These are phyloP conservation scores for Mycena filopes DNA, from an alignment of 768 basidiomycete species.

Conservation along the genomic window DNA sequence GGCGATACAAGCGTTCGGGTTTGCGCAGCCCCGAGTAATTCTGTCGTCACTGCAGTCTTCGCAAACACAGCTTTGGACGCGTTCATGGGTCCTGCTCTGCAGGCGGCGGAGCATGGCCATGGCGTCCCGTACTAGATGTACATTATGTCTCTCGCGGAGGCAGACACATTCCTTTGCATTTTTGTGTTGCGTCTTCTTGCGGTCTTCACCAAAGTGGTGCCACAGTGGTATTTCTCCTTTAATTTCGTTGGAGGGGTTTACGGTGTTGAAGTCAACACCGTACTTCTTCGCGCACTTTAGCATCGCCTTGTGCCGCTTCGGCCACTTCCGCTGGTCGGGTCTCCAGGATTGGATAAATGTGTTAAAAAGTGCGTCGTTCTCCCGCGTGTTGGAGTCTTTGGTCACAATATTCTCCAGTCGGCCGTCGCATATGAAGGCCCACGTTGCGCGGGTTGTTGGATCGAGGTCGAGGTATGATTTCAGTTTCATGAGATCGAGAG, in stretches of 20 bases:
- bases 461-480: slow-evolving; percentile 18
- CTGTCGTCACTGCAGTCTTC: neutral
- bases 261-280: neutral
- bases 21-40: neutral
- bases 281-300: neutral
- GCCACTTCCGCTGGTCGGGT: neutral
- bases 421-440: slow-evolving; percentile 7
- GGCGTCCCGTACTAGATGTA: neutral
- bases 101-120: neutral
- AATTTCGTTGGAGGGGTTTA: neutral
- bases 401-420: neutral
- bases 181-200: neutral
- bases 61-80: neutral
- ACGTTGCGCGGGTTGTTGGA: neutral
- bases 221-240: neutral
- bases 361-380: neutral
- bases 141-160: neutral
- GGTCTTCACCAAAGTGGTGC: neutral
- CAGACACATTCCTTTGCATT: neutral
- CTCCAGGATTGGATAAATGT: neutral
- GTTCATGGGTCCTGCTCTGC: neutral
- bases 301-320: neutral
- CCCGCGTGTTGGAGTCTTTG: neutral
- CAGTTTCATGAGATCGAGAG: slow-evolving; percentile 15
- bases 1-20: neutral